Conservation (phyloP, 352 stramenopile genomes). For the Phytophthora tentaculata region DNA sequence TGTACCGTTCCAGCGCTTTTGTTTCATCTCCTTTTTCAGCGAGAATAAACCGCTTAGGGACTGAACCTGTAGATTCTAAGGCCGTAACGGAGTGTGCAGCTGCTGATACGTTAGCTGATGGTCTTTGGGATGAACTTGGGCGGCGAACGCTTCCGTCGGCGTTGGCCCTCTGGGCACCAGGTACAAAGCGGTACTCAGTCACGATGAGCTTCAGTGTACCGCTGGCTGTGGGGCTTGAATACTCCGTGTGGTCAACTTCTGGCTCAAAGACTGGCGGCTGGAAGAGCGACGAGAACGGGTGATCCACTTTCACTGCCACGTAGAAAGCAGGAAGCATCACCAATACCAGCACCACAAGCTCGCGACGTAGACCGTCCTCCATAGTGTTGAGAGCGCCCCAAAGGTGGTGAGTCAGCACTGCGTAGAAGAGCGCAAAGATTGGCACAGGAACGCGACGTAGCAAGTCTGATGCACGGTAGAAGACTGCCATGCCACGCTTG, state of each 20-base stretch:
- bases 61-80: conserved; percentile 36
- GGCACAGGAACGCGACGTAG: conserved; percentile 62
- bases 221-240: conserved; percentile 25
- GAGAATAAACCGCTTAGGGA: conserved; percentile 73
- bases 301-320: conserved; percentile 73
- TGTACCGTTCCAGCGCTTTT: conserved; percentile 70
- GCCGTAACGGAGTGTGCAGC: conserved; percentile 28
- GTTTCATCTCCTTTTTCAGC: conserved; percentile 80
- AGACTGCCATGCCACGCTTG: conserved; percentile 29
- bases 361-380: conserved; percentile 51
- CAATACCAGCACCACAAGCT: conserved; percentile 66
- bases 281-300: conserved; percentile 73
- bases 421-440: conserved; percentile 77
- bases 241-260: conserved; percentile 29
- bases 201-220: conserved; percentile 79
- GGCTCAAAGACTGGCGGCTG: conserved; percentile 39
- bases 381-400: conserved; percentile 50
- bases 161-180: conserved; percentile 2
- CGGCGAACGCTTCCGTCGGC: conserved; percentile 37
- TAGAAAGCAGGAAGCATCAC: conserved; percentile 73
- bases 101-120: conserved; percentile 6
- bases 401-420: conserved; percentile 65
- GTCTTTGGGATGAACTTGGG: conserved; percentile 10
- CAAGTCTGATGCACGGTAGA: conserved; percentile 48
- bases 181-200: conserved; percentile 71